These are phyloP conservation scores for Viola odorata DNA, from an alignment of 345 rosid species.

Conservation along the genomic window DNA sequence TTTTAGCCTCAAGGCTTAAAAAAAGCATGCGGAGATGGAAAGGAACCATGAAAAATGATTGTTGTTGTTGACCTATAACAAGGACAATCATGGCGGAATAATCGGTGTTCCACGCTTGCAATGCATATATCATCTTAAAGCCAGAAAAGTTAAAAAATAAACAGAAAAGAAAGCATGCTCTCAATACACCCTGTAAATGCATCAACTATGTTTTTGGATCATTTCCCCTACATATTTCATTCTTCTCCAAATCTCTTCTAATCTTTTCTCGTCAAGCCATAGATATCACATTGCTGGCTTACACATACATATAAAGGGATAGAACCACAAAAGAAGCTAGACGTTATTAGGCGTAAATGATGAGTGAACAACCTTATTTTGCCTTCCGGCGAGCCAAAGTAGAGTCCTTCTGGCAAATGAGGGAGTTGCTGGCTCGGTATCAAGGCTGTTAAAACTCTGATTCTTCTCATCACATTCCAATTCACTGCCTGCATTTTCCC, in stretches of 20 bases:
- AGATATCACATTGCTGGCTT: conserved; percentile 18
- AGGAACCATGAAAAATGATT: background rate
- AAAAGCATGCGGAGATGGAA: too few species aligned
- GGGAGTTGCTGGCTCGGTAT: conserved; percentile 55
- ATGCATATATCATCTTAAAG: background rate
- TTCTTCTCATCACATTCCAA: conserved; percentile 36
- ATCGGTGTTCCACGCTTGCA: background rate
- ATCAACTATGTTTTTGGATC: conserved; percentile 8
- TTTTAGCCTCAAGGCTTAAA: too few species aligned
- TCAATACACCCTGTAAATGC: background rate
- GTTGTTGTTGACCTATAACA: background rate
- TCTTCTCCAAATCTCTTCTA: background rate
- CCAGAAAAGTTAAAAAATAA: too few species aligned
- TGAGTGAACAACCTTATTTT: conserved; percentile 89
- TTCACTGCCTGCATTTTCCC: conserved; percentile 35
- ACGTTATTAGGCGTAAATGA: conserved; percentile 47
- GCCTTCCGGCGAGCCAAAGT: conserved; percentile 85
- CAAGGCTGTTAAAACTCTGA: conserved; percentile 36
- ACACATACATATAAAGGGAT: conserved; percentile 9
- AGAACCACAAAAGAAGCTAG: conserved; percentile 20
- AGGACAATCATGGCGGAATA: background rate
- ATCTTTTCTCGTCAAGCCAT: conserved; percentile 1
- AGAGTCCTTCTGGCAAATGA: conserved; percentile 94
- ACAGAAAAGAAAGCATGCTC: background rate
- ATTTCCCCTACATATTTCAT: conserved; percentile 3